Evolutionary conservation across 306 rosid species (phyloP).

Genomic region (Cucurbita maxima): DNA sequence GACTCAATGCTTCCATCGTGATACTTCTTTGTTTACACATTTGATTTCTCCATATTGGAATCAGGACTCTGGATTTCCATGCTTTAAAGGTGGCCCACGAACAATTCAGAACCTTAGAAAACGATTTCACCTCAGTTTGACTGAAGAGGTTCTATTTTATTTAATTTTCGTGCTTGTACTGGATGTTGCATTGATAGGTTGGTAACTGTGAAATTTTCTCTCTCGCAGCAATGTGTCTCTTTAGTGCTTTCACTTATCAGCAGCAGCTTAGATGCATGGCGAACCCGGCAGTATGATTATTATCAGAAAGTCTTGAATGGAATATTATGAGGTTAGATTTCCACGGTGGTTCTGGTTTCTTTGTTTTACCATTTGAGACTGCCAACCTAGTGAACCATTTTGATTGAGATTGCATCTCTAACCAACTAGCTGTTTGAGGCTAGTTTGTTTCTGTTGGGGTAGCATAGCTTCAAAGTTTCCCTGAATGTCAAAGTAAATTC

Average conservation of each 20-base stretch:
- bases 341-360: constrained; percentile 16
- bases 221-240: constrained; percentile 90
- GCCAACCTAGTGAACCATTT: constrained; percentile 15
- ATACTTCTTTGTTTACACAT: constrained; percentile 7
- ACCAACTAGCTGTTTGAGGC: neutral
- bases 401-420: neutral
- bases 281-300: constrained; percentile 96
- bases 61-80: constrained; percentile 96
- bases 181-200: neutral
- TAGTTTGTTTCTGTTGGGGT: constrained; percentile 4
- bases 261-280: constrained; percentile 99
- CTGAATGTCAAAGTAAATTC: constrained; percentile 3
- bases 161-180: neutral
- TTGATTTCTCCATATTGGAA: constrained; percentile 14
- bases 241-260: constrained; percentile 93
- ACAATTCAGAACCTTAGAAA: constrained; percentile 92
- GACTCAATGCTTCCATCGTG: no score
- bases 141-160: constrained; percentile 74
- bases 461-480: constrained; percentile 1
- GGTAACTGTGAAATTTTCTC: neutral
- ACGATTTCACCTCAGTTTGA: constrained; percentile 82
- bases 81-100: constrained; percentile 94
- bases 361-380: constrained; percentile 16
- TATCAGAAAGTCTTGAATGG: constrained; percentile 96
- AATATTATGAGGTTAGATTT: constrained; percentile 51